Evolutionary conservation across 257 asterid genomes (phyloP), one percentile per base, ranked within the genome.

Genomic region (Fraxinus cuspidata): DNA sequence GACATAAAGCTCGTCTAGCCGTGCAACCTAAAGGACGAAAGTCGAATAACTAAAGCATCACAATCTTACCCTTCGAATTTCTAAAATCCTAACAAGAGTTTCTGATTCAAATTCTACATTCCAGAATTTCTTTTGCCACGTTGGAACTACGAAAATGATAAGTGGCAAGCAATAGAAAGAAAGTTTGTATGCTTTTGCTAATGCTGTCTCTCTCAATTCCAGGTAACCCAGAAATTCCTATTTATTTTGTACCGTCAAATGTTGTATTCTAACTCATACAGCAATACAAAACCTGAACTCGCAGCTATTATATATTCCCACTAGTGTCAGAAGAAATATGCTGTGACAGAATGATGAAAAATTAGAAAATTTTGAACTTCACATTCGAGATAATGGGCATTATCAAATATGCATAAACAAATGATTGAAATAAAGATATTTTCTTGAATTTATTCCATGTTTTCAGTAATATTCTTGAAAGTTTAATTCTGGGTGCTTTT

Each of bases 391-490:
- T 87, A 90, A 86, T 86, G 90, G 97, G 96, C 83, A 90, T 91
- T 96, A 83, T 85, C 92, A 87, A 87, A 83, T 86, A 78, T 79
- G 81, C 94, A 91, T 88, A 85, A 86, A 92, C 91, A 90, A 89
- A 89, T 90, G 93, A 92, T 90, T 86, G 90, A 77, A 68, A 73
- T 51, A 73, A 68, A 83, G 89, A 87, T 83, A 74, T 85, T 75
- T 73, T 37, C 76, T 68, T 85, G 85, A 84, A 77, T 87, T 63
- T 86, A 89, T 90, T 89, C 91, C 85, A 84, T 83, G 91, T 90
- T 90, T 88, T 88, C 88, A 85, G 91, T 72, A 87, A 88, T 89
- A 88, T 87, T 90, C 94, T 75, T 84, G 85, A 84, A 74, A 82
- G 85, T 83, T 76, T 83, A 77, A 78, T 82, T 81, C 82, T 77